These are phyloP conservation scores for Medicago ruthenica DNA, from an alignment of 306 rosid species.

Conservation along the genomic window DNA sequence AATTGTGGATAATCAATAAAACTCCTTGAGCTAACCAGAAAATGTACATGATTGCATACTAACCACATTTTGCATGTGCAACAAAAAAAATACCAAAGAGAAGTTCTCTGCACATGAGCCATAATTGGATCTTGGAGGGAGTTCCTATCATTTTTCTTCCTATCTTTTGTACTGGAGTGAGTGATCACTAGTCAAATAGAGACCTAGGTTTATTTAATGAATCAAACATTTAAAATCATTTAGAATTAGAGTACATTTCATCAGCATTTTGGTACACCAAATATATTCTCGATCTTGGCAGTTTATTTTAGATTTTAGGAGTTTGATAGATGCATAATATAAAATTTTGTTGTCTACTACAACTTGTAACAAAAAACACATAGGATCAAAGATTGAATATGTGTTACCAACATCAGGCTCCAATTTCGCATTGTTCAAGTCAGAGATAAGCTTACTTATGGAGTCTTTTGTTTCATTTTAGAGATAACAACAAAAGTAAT, in stretches of 20 bases:
- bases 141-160: neutral
- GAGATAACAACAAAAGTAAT: conserved; percentile 19
- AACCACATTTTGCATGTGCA: neutral
- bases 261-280: conserved; percentile 1
- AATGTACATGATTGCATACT: neutral
- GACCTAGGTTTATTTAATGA: conserved; percentile 28
- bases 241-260: neutral
- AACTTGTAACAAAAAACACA: conserved; percentile 9
- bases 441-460: conserved; percentile 87
- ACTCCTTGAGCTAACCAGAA: conserved; percentile 9
- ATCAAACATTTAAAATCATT: conserved; percentile 23
- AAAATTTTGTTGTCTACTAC: conserved; percentile 10
- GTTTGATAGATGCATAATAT: conserved; percentile 19
- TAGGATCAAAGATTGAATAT: conserved; percentile 25
- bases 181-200: conserved; percentile 20
- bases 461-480: conserved; percentile 96
- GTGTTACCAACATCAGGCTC: conserved; percentile 96
- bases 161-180: conserved; percentile 13
- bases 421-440: conserved; percentile 82
- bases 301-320: conserved; percentile 25
- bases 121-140: neutral
- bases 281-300: conserved; percentile 16
- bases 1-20: neutral
- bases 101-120: conserved; percentile 28
- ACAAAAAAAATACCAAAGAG: neutral